Conservation (phyloP, 495 filamentous ascomycete species). For the Haplographium delicatum region DNA sequence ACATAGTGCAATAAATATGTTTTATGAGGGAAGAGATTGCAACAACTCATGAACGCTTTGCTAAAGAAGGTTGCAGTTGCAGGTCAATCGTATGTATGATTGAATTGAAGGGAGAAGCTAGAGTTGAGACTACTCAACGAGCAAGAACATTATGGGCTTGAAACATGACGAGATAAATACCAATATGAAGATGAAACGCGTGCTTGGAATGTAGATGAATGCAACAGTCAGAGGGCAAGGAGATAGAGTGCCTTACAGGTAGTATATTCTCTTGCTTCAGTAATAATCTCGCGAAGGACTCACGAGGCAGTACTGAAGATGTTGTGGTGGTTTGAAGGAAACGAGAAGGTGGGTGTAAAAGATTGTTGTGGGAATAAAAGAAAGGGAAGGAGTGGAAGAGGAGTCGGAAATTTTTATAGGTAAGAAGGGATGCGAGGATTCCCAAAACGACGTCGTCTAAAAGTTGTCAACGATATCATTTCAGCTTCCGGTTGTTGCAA, state of each 20-base stretch:
- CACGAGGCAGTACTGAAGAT: slow-evolving; percentile 6
- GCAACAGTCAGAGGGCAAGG: not conserved
- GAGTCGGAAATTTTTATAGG: not conserved
- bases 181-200: not conserved
- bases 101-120: too few species aligned
- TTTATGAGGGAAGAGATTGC: too few species aligned
- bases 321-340: not conserved
- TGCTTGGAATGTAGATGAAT: not conserved
- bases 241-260: slow-evolving; percentile 2
- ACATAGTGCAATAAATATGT: too few species aligned
- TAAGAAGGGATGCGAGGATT: not conserved
- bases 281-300: slow-evolving; percentile 11
- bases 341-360: not conserved
- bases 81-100: too few species aligned
- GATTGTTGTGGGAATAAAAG: slow-evolving; percentile 8
- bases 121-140: too few species aligned
- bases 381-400: not conserved
- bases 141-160: too few species aligned
- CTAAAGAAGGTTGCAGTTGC: too few species aligned
- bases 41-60: too few species aligned
- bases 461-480: not conserved
- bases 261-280: not conserved
- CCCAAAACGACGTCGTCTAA: not conserved
- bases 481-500: not conserved
- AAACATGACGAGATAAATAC: too few species aligned